Conservation (phyloP, 2,329 filamentous ascomycete genomes). For the Talaromyces piceae region DNA sequence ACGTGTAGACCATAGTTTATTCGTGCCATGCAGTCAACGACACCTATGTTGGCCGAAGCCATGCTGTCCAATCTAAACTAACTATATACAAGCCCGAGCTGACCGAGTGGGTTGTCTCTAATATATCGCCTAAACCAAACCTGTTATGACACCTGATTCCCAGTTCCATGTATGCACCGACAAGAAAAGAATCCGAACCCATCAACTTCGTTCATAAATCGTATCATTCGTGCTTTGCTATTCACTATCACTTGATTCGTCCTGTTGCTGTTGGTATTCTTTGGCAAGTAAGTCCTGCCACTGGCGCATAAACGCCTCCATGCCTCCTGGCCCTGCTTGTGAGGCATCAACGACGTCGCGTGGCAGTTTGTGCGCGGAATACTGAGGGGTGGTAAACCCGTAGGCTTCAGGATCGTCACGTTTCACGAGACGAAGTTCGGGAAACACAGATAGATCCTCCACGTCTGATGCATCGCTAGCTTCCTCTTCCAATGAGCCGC, state of each 20-base stretch:
- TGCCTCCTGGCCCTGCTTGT: slow-evolving; percentile 60
- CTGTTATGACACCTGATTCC: too few species aligned
- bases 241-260: slow-evolving; percentile 25
- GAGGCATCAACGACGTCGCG: slow-evolving; percentile 77
- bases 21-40: too few species aligned
- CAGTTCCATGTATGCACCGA: background rate
- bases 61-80: too few species aligned
- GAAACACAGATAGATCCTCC: slow-evolving; percentile 45
- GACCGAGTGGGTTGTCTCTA: too few species aligned
- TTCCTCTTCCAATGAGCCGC: slow-evolving; percentile 27
- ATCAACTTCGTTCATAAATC: background rate
- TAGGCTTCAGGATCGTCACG: slow-evolving; percentile 84
- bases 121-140: too few species aligned
- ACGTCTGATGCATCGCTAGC: slow-evolving; percentile 44
- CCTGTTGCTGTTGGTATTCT: slow-evolving; percentile 33
- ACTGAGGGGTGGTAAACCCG: slow-evolving; percentile 75
- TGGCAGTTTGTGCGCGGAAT: slow-evolving; percentile 91
- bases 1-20: too few species aligned
- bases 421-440: slow-evolving; percentile 75
- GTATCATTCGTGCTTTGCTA: background rate
- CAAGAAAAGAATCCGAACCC: background rate
- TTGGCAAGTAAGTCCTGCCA: slow-evolving; percentile 57
- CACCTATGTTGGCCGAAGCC: too few species aligned
- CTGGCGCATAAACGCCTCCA: slow-evolving; percentile 71
- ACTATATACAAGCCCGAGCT: too few species aligned